Evolutionary conservation across 2,329 filamentous ascomycete species (phyloP).

Genomic region (Aspergillus sp.): DNA sequence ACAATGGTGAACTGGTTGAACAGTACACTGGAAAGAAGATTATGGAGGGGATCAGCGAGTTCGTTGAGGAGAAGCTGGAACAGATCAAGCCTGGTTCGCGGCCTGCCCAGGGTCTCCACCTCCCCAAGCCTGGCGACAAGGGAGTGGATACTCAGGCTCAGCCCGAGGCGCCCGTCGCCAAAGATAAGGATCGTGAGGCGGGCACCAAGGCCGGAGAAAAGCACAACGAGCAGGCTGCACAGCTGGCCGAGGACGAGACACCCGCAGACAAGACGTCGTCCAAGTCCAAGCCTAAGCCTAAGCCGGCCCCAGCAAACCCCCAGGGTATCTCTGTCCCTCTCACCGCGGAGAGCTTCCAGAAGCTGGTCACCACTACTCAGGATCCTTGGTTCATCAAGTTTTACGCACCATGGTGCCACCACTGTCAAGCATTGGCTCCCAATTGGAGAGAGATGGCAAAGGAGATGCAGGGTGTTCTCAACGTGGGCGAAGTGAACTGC

Average conservation of each 20-base stretch:
- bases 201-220: slow-evolving; percentile 44
- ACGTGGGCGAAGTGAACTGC: slow-evolving; percentile 95
- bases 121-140: slow-evolving; percentile 71
- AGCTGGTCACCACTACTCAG: slow-evolving; percentile 78
- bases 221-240: slow-evolving; percentile 43
- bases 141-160: slow-evolving; percentile 47
- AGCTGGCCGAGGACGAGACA: slow-evolving; percentile 25
- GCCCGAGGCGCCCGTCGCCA: slow-evolving; percentile 42
- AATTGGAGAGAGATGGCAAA: slow-evolving; percentile 88
- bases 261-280: slow-evolving; percentile 39
- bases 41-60: slow-evolving; percentile 65
- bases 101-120: slow-evolving; percentile 63
- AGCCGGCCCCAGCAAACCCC: slow-evolving; percentile 65
- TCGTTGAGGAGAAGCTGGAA: slow-evolving; percentile 77
- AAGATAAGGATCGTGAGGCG: slow-evolving; percentile 45
- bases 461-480: slow-evolving; percentile 85
- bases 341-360: slow-evolving; percentile 82
- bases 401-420: slow-evolving; percentile 94
- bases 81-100: slow-evolving; percentile 77
- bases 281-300: slow-evolving; percentile 54
- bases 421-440: slow-evolving; percentile 90
- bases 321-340: slow-evolving; percentile 74
- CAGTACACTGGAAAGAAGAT: slow-evolving; percentile 67
- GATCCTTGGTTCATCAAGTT: slow-evolving; percentile 99
- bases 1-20: slow-evolving; percentile 71